Evolutionary conservation across 192 early-diverging fungal genomes (phyloP).

Genomic region (Coemansia umbellata): DNA sequence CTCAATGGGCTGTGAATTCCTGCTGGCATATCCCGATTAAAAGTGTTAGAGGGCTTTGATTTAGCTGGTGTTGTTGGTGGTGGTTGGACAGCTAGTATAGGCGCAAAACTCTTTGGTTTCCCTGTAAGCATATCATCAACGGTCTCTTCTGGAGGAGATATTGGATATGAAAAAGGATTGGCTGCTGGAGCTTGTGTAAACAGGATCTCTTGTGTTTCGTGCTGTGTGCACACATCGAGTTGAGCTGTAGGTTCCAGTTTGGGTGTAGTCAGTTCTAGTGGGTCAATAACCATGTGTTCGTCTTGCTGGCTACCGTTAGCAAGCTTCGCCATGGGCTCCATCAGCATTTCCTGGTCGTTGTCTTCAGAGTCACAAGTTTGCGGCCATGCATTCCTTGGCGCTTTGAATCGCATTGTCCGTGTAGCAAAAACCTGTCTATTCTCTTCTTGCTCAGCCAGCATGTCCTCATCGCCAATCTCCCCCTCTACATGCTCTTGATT

Average conservation of each 20-base stretch:
- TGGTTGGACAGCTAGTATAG: not conserved
- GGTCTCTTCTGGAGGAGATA: not conserved
- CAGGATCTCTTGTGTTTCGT: conserved; percentile 6
- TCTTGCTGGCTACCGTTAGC: not conserved
- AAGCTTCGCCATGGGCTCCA: not conserved
- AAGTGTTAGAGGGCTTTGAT: not conserved
- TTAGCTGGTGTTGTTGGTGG: conserved; percentile 11
- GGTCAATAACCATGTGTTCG: not conserved
- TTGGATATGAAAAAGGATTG: no score
- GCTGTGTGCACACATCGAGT: not conserved
- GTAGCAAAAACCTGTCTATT: conserved; percentile 27
- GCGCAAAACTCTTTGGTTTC: not conserved
- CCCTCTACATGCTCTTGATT: no score
- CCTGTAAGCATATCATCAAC: not conserved
- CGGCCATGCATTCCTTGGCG: conserved; percentile 36
- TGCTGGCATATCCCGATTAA: not conserved
- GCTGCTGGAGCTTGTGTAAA: no score
- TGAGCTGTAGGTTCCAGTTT: not conserved
- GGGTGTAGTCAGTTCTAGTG: not conserved
- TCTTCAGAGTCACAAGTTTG: conserved; percentile 44
- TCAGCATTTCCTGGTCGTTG: conserved; percentile 5
- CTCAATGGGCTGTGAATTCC: conserved; percentile 35
- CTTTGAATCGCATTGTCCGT: conserved; percentile 39
- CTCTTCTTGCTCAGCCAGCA: not conserved
- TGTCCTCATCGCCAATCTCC: conserved; percentile 5